Base-by-base conservation (phyloP, 1,284 basidiomycete genomes). In the Meira miltonrushii region DNA sequence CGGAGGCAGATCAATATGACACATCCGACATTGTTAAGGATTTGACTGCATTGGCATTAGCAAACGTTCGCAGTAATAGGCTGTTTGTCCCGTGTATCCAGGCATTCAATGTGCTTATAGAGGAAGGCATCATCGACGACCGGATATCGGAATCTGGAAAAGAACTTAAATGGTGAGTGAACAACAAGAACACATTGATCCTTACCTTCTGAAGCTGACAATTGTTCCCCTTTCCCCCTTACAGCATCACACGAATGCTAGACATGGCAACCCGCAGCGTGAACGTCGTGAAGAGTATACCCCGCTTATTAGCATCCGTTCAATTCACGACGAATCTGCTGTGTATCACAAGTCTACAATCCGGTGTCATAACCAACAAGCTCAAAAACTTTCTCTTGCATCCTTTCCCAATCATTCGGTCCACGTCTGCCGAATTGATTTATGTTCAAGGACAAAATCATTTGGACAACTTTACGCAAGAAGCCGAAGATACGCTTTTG, bases 271-370 rank as follows among this genome's bases (percentile, higher is more conserved):
- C 44, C 25, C 55, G 33, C 23, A 39, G 28, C 28, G 38, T 59
- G 23, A 54, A 43, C 12, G 46, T 55, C 13, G 17, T 59, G 33
- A 59, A 59, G 52, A 59, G 51, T 37, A 21, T 44, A 38, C 28
- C 15, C 13, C 19, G 57, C 13, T 28, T 59, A 15, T 17, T 43
- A 23, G 57, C 50, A 13, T 59, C 54, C 11, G 57, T 59, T 52
- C 49, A 46, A 17, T 21, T 54, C n/a, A 40, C 37, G 13, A 28
- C 15, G 15, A 23, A 54, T 28, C 25, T 40, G 2, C 12, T 43
- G 38, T 19, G 12, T 10, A 28, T 39, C 23, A 17, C 19, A 23
- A 17, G 12, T 44, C 21, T 44, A 11, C 39, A 21, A 38, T 2
- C 21, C 15, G 7, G 28, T n/a, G 15, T 17, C 15, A 13, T 53